Conservation (phyloP, 2,329 filamentous ascomycete species). For the Cryphonectria radicalis region DNA sequence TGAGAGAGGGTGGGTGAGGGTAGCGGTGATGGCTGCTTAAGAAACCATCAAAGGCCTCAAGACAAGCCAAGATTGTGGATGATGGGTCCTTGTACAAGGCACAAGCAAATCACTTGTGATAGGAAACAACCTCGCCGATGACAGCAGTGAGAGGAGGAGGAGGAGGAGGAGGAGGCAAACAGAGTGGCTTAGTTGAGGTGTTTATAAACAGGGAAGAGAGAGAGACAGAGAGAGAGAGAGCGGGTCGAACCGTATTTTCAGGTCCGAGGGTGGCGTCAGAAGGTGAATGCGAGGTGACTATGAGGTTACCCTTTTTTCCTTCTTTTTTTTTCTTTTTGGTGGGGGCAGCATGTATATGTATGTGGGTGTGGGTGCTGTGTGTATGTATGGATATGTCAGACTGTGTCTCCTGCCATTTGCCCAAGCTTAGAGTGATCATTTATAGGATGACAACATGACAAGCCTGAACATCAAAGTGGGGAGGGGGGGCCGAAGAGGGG, state of each 20-base stretch:
- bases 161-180: background rate
- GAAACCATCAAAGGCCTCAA: background rate
- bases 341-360: background rate
- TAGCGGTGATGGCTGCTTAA: background rate
- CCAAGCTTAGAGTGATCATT: background rate
- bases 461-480: background rate
- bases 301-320: background rate
- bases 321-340: background rate
- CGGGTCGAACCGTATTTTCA: background rate
- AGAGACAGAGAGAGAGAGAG: background rate
- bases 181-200: background rate
- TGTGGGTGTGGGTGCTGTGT: background rate
- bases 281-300: background rate
- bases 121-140: background rate
- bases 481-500: background rate
- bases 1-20: background rate
- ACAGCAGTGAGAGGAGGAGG: background rate
- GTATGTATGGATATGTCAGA: background rate
- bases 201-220: background rate
- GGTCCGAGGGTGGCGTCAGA: background rate
- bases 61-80: background rate
- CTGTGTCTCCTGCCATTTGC: background rate
- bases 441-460: background rate
- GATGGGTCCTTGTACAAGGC: background rate
- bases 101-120: background rate